Evolutionary conservation across 2,329 filamentous ascomycete species (phyloP), one percentile per base, ranked within the genome.

Genomic region (Emergomyces pasteurianus): DNA sequence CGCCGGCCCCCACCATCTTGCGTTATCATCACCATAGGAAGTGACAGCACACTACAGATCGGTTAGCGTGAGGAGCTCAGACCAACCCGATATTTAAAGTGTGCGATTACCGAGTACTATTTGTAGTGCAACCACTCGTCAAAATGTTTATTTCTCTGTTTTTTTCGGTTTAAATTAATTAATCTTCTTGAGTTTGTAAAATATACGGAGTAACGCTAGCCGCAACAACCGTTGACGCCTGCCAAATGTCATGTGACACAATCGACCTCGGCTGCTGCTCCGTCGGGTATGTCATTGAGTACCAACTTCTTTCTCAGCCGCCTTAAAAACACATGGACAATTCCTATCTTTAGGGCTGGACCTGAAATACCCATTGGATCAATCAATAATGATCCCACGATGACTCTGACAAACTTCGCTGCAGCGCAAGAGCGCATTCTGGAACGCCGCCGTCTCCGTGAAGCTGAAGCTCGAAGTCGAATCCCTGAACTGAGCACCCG

Each of bases 361-460:
- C n/a, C 6, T 49, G 38, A 23, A 12, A 58, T 31, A 46, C 7
- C 34, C 34, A 31, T 9, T 14, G 34, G 16, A 31, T 23, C 14
- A 21, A 23, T 28, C 26, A 42, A 71, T 63, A 58, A 76, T 75
- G 74, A 68, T 71, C 55, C 63, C 65, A 73, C 69, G 65, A 83
- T 83, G 81, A 81, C 78, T 65, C 79, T 80, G 60, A 78, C 81
- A 71, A 88, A 88, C 76, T 96, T 96, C 77, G 87, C 89, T 74
- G 87, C 90, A 73, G 92, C 92, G 66, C 92, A 96, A 78, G 83
- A 89, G 77, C 89, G 92, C 73, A 86, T 96, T 63, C 83, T 88
- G 66, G 87, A 88, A 67, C 89, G 91, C 69, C 89, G 90, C 69
- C 83, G 84, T 71, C 86, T 86, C 64, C 87, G 89, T 73, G 89